Base-by-base conservation (phyloP, 2,329 filamentous ascomycete species). In the Pseudogymnoascus sp. region DNA sequence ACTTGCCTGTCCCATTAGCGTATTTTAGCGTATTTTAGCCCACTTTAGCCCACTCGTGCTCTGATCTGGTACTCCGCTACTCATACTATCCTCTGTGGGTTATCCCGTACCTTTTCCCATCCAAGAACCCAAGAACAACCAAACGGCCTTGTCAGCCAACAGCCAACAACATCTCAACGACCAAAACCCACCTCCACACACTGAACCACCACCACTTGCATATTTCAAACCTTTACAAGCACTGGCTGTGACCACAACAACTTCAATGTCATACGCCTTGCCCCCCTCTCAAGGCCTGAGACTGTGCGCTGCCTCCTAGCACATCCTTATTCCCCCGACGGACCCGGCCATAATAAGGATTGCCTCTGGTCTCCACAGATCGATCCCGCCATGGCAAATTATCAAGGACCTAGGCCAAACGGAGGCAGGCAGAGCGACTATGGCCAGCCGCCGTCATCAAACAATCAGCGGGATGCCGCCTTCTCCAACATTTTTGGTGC, bases 401-500 rank as follows among this genome's bases (percentile, higher is more conserved):
- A 75, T 69, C 84, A 87, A 69, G 85, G 86, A 73, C 83, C 84
- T 71, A 81, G 85, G 75, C 83, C 72, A 61, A 85, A 76, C 79
- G 83, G 74, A 76, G 80, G 67, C 61, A 73, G 69, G 67, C 74
- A 72, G 62, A 74, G 71, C 68, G 72, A 73, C 43, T 74, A 74
- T 67, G 72, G 80, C 69, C 69, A 78, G 81, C 21, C 43, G 65
- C 74, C 77, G 23, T 73, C 79, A 63, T 79, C 80, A 68, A 82
- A 82, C 73, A 82, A 81, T 73, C 90, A 95, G 78, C 89, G 95
- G 79, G 93, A 99, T 85, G 91, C 92, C 70, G 95, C 93, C 69
- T 99, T 96, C 77, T 92, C 90, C 69, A 93, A 93, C 78, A 98
- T 98, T 74, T 99, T 98, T 75, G 95, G 93, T 70, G 87, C 87